These are phyloP conservation scores for Trichothecium sympodiale DNA, from an alignment of 2,329 filamentous ascomycete genomes.

Conservation along the genomic window DNA sequence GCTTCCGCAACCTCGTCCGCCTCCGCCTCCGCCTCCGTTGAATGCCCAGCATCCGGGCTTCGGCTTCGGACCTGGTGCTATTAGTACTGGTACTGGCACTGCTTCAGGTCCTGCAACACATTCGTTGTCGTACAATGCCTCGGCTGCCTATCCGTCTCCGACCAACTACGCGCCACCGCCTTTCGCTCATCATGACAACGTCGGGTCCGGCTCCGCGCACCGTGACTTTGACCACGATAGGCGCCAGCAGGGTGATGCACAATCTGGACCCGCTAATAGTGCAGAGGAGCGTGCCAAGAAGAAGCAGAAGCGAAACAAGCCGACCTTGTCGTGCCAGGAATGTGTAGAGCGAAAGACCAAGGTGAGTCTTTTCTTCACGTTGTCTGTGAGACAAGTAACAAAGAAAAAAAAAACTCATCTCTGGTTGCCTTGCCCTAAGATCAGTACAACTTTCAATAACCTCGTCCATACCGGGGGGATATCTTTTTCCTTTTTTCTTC, in stretches of 20 bases:
- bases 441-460: neutral
- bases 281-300: conserved; percentile 41
- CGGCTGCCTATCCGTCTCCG: conserved; percentile 2
- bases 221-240: conserved; percentile 12
- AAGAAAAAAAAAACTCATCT: neutral
- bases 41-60: too few species aligned
- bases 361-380: conserved; percentile 30
- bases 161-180: conserved; percentile 1
- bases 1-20: too few species aligned
- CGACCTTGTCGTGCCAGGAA: conserved; percentile 66
- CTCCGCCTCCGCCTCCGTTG: too few species aligned
- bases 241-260: conserved; percentile 6
- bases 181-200: conserved; percentile 1
- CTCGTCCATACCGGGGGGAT: too few species aligned
- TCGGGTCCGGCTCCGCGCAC: conserved; percentile 4
- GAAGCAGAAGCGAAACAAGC: conserved; percentile 78
- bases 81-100: too few species aligned
- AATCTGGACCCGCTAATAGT: conserved; percentile 3
- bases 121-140: too few species aligned
- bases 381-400: neutral
- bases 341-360: conserved; percentile 78
- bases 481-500: too few species aligned
- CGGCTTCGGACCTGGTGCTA: too few species aligned
- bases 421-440: neutral
- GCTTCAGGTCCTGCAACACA: neutral